These are phyloP conservation scores for Volutella citrinella DNA, from an alignment of 2,329 filamentous ascomycete species.

Conservation along the genomic window DNA sequence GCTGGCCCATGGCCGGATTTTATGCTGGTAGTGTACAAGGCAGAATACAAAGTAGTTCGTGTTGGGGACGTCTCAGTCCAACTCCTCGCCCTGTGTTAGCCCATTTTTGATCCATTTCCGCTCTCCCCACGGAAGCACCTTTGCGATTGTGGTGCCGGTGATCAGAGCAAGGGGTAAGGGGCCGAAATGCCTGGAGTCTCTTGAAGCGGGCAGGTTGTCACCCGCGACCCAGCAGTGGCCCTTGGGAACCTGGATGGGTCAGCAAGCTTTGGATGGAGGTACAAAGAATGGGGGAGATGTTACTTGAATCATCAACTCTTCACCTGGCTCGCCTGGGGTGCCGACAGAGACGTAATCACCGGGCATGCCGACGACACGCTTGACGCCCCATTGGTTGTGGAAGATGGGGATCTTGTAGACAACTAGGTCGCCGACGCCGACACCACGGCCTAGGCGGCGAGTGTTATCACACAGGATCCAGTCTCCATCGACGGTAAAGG, in stretches of 20 bases:
- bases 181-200: conserved; percentile 84
- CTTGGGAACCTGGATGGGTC: conserved; percentile 66
- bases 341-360: conserved; percentile 72
- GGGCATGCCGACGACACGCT: conserved; percentile 74
- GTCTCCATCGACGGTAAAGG: conserved; percentile 66
- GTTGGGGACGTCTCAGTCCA: too few species aligned
- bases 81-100: too few species aligned
- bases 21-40: conserved; percentile 5
- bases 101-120: conserved; percentile 50
- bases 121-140: conserved; percentile 51
- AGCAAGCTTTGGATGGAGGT: conserved; percentile 6
- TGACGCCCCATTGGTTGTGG: conserved; percentile 61
- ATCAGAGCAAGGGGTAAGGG: conserved; percentile 83
- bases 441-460: conserved; percentile 64
- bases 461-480: conserved; percentile 65
- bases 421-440: conserved; percentile 79
- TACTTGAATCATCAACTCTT: conserved; percentile 64
- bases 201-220: conserved; percentile 79
- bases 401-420: conserved; percentile 73
- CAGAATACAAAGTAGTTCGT: too few species aligned
- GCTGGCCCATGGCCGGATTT: too few species aligned
- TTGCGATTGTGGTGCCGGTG: conserved; percentile 74
- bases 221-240: conserved; percentile 91
- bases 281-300: conserved; percentile 1
- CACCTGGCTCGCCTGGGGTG: conserved; percentile 49